phyloP scores from a whole-genome alignment of 805 yeast genomes.

The Candida ponderosae region DNA sequence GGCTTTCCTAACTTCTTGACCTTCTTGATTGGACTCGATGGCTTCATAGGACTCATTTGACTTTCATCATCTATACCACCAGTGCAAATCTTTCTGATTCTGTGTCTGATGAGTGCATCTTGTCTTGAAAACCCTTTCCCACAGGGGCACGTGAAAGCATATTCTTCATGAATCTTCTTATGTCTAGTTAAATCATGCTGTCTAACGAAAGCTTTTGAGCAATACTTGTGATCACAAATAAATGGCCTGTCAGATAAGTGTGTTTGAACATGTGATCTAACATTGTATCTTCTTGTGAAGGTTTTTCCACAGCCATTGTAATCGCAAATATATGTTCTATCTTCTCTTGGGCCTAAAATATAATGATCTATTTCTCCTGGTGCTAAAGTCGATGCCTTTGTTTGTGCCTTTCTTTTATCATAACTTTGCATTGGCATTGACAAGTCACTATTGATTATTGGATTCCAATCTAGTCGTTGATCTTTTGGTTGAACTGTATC shows the following conservation, averaged over 20 bases:
- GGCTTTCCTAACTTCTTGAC: neutral
- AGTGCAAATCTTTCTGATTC: constrained; percentile 69
- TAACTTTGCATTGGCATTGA: constrained; percentile 1
- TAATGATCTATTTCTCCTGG: constrained; percentile 84
- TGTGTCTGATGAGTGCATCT: constrained; percentile 81
- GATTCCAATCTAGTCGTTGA: constrained; percentile 11
- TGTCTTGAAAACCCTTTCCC: constrained; percentile 90
- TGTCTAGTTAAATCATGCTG: constrained; percentile 94
- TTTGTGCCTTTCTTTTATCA: constrained; percentile 16
- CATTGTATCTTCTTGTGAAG: constrained; percentile 85
- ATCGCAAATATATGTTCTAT: constrained; percentile 65
- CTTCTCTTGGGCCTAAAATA: constrained; percentile 71
- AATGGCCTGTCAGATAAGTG: constrained; percentile 94
- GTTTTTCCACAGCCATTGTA: constrained; percentile 73
- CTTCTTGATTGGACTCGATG: constrained; percentile 9
- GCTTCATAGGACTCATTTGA: constrained; percentile 2
- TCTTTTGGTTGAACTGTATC: constrained; percentile 3
- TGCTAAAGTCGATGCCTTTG: constrained; percentile 56
- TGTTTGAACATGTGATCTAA: constrained; percentile 92
- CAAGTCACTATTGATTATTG: constrained; percentile 12
- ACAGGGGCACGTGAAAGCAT: constrained; percentile 73
- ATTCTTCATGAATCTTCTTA: constrained; percentile 74
- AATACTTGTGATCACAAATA: constrained; percentile 51
- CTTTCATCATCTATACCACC: constrained; percentile 45
- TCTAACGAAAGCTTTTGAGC: constrained; percentile 84